Evolutionary conservation across 23 red algal species (phyloP).

Genomic region (Agarophyton chilense): DNA sequence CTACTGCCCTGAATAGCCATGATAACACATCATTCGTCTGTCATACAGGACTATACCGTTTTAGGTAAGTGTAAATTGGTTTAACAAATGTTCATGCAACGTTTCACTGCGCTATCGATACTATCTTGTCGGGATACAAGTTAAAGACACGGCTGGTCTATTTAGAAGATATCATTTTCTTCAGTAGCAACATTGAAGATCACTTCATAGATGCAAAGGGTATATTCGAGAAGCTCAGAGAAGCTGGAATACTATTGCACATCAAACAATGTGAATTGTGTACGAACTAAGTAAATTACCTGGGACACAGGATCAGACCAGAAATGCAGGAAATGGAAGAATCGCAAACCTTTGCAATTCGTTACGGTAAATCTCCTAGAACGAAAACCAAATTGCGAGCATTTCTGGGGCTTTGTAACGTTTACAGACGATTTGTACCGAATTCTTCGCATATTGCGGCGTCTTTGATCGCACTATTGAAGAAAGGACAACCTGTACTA

Average conservation of each 20-base stretch:
- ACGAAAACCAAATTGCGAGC: neutral
- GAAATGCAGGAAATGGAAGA: slow-evolving; percentile 20
- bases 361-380: neutral
- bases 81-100: slow-evolving; percentile 18
- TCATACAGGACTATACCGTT: neutral
- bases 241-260: neutral
- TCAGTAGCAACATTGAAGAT: neutral
- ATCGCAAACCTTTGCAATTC: neutral
- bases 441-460: slow-evolving; percentile 1
- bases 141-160: neutral
- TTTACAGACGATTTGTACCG: neutral
- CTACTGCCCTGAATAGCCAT: neutral
- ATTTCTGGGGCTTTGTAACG: neutral
- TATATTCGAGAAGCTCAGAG: neutral
- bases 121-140: slow-evolving; percentile 6
- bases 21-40: neutral
- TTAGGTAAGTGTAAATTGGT: neutral
- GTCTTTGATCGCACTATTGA: neutral
- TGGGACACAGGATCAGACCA: slow-evolving; percentile 13
- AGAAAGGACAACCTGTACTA: neutral
- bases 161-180: slow-evolving; percentile 6
- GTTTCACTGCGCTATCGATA: slow-evolving; percentile 34
- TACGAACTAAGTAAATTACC: slow-evolving; percentile 2
- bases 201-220: neutral
- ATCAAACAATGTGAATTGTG: slow-evolving; percentile 13